Conservation (phyloP, 441 rosid genomes). For the Raphanus hybrid region DNA sequence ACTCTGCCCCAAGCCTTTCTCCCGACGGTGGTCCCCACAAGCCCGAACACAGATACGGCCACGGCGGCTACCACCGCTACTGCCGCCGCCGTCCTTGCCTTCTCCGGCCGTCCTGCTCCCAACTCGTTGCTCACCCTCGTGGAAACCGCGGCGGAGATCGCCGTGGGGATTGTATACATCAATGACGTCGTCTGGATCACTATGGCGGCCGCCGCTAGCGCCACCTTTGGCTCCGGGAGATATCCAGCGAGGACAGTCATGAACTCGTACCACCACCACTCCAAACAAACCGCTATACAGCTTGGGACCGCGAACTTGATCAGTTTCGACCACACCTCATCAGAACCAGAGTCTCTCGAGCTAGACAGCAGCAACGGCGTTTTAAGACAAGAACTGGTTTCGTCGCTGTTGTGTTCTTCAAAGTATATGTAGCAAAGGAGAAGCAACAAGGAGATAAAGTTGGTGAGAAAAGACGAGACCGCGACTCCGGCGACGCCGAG, state of each 20-base stretch:
- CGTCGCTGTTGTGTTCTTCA: too few species aligned
- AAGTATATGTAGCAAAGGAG: slow-evolving; percentile 54
- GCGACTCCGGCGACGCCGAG: slow-evolving; percentile 86
- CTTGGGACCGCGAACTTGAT: too few species aligned
- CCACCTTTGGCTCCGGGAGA: too few species aligned
- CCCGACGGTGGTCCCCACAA: slow-evolving; percentile 64
- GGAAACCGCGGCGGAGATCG: slow-evolving; percentile 75
- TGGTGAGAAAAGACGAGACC: slow-evolving; percentile 61
- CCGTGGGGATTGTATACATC: slow-evolving; percentile 78
- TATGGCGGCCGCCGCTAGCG: too few species aligned
- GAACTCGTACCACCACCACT: too few species aligned
- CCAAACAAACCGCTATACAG: too few species aligned
- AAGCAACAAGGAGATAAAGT: slow-evolving; percentile 64
- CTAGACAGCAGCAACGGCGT: too few species aligned
- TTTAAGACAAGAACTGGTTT: too few species aligned
- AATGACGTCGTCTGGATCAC: slow-evolving; percentile 81
- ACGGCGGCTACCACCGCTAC: slow-evolving; percentile 63
- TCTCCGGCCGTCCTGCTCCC: slow-evolving; percentile 69
- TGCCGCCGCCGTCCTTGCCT: slow-evolving; percentile 58
- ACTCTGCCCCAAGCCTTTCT: slow-evolving; percentile 70
- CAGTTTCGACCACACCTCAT: too few species aligned
- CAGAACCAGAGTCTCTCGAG: too few species aligned
- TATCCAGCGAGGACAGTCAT: too few species aligned
- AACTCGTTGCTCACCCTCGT: slow-evolving; percentile 87
- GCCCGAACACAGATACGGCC: slow-evolving; percentile 55